Percentiles rank a stretch among this genome's conserved stretches.
Conservation (phyloP, 225 moss, liverwort and hornwort genomes). For the Pleurozium schreberi region DNA sequence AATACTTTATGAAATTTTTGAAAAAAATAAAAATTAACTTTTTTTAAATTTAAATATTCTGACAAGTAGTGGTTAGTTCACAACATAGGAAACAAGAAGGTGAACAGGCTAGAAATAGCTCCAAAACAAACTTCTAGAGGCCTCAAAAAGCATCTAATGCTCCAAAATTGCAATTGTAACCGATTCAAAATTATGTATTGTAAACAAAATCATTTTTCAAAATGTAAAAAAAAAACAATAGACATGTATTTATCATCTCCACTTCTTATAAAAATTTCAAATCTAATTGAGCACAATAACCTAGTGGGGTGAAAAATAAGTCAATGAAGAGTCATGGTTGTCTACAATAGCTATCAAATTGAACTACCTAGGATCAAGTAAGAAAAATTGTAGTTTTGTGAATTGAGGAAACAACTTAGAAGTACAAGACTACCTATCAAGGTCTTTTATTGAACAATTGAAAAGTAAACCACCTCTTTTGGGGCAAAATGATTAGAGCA, state of each 20-base stretch:
- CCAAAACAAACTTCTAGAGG: no score
- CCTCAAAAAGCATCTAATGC: background rate
- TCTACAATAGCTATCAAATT: background rate
- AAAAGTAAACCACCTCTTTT: no score
- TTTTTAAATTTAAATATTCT: no score
- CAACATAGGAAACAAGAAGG: no score
- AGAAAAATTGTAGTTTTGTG: background rate
- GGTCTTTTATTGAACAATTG: no score
- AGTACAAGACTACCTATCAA: no score
- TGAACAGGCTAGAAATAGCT: no score
- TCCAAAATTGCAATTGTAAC: background rate
- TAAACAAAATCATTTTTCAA: background rate
- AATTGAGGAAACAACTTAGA: background rate
- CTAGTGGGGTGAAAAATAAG: background rate
- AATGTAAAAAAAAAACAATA: background rate
- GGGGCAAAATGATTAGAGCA: no score
- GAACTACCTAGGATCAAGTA: fast-evolving
- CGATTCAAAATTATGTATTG: background rate
- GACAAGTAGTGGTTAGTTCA: no score
- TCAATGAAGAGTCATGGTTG: background rate
- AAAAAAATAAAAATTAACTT: no score
- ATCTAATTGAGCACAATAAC: background rate
- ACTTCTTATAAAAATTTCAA: background rate
- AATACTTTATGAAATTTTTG: no score
- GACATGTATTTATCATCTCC: background rate